Percentiles rank a stretch among this genome's conserved stretches.
Evolutionary conservation across 108 stramenopile genomes (phyloP).

Genomic region (Skeletonema marinoi): DNA sequence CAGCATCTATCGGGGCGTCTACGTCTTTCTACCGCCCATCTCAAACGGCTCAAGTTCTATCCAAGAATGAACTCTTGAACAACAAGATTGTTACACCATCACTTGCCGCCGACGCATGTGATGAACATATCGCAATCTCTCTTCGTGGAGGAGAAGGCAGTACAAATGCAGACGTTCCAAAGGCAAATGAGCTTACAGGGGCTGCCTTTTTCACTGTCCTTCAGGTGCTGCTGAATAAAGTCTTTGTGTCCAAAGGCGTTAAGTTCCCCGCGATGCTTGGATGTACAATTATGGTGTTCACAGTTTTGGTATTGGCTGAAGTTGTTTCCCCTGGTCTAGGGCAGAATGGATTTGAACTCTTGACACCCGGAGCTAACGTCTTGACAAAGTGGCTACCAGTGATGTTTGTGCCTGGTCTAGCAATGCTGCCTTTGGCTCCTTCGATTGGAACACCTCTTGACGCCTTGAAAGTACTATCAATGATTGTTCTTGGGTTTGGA

Average conservation of each 20-base stretch:
- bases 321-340: slow-evolving; percentile 56
- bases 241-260: slow-evolving; percentile 56
- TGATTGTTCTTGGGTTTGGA: slow-evolving; percentile 44
- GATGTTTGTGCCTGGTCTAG: slow-evolving; percentile 87
- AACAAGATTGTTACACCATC: background rate
- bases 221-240: slow-evolving; percentile 58
- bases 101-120: slow-evolving; percentile 4
- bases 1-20: slow-evolving; percentile 24
- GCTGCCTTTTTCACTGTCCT: slow-evolving; percentile 56
- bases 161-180: slow-evolving; percentile 34
- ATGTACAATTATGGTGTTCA: slow-evolving; percentile 69
- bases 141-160: slow-evolving; percentile 6
- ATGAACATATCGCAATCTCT: background rate
- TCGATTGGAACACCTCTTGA: slow-evolving; percentile 69
- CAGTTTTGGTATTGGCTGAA: slow-evolving; percentile 54
- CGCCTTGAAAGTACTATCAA: slow-evolving; percentile 50
- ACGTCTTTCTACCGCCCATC: slow-evolving; percentile 29
- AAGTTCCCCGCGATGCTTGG: slow-evolving; percentile 75
- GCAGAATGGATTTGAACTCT: slow-evolving; percentile 46
- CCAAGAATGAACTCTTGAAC: slow-evolving; percentile 2
- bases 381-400: slow-evolving; percentile 87
- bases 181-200: slow-evolving; percentile 31
- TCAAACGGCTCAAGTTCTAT: background rate
- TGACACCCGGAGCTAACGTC: slow-evolving; percentile 68
- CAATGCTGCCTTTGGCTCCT: slow-evolving; percentile 79